These are phyloP conservation scores for Cladochytrium replicatum DNA, from an alignment of 192 early-diverging fungal species.

Conservation along the genomic window DNA sequence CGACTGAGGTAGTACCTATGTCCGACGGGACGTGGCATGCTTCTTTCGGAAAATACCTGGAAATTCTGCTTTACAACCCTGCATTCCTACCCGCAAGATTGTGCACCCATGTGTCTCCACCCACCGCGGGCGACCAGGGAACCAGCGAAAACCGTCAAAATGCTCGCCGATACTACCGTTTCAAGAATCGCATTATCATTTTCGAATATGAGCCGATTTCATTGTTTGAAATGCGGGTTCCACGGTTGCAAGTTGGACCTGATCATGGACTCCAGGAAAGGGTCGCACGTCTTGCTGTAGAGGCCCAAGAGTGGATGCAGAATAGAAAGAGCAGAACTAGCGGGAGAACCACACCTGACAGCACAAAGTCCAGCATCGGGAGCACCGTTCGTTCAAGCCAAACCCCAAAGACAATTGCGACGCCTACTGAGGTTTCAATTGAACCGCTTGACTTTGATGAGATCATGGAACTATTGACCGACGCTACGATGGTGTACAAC, in stretches of 20 bases:
- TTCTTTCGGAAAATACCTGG: conserved; percentile 31
- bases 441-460: too few relatives aligned
- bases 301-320: too few relatives aligned
- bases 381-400: too few relatives aligned
- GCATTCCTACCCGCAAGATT: neutral
- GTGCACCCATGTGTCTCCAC: conserved; percentile 15
- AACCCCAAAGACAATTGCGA: too few relatives aligned
- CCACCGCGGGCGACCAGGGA: too few relatives aligned
- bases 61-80: conserved; percentile 20
- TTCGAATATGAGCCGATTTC: conserved; percentile 23
- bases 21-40: conserved; percentile 21
- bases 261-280: neutral
- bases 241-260: conserved; percentile 21
- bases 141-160: neutral
- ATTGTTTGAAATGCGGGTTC: conserved; percentile 28
- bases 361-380: too few relatives aligned
- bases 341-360: too few relatives aligned
- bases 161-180: conserved; percentile 16
- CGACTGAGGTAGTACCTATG: conserved; percentile 12
- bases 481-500: too few relatives aligned
- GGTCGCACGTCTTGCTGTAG: neutral
- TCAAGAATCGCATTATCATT: conserved; percentile 1
- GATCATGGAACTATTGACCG: too few relatives aligned
- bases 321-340: too few relatives aligned
- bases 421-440: too few relatives aligned